Evolutionary conservation across 1,139 yeast species (phyloP).

Genomic region (Suhomyces maxii): DNA sequence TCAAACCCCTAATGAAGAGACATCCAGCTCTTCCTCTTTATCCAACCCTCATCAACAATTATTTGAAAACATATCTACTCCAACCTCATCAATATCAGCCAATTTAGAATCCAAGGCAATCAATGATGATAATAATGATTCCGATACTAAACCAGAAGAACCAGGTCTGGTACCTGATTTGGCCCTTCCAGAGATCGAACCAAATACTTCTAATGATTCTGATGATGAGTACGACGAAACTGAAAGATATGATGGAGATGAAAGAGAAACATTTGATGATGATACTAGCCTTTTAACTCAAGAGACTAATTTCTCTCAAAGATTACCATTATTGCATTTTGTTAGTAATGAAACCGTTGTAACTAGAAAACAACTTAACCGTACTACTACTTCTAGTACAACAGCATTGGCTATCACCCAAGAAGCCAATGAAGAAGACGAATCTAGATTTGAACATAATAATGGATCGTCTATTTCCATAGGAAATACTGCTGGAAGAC

Average conservation of each 20-base stretch:
- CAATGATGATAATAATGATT: no score
- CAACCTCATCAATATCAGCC: conserved; percentile 4
- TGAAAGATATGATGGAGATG: not conserved
- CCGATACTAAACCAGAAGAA: not conserved
- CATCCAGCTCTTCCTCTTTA: conserved; percentile 5
- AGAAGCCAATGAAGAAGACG: conserved; percentile 6
- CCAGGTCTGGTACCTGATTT: not conserved
- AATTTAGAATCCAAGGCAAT: not conserved
- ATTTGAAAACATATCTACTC: conserved; percentile 5
- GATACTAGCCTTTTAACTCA: conserved; percentile 13
- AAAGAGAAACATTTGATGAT: conserved; percentile 2
- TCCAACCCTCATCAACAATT: conserved; percentile 1
- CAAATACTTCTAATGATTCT: not conserved
- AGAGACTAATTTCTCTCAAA: conserved; percentile 29
- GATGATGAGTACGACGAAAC: conserved; percentile 1
- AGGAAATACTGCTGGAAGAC: conserved; percentile 1
- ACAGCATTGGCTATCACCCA: conserved; percentile 6
- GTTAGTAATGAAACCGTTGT: conserved; percentile 25
- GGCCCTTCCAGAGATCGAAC: not conserved
- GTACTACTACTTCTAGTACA: conserved; percentile 5
- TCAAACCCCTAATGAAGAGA: not conserved
- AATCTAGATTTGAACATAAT: conserved; percentile 5
- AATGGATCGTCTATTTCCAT: conserved; percentile 4
- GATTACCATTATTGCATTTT: conserved; percentile 33
- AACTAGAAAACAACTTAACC: conserved; percentile 9